Percentiles rank a stretch among this genome's conserved stretches.
Conservation (phyloP, 257 asterid genomes). For the Mitragyna speciosa region DNA sequence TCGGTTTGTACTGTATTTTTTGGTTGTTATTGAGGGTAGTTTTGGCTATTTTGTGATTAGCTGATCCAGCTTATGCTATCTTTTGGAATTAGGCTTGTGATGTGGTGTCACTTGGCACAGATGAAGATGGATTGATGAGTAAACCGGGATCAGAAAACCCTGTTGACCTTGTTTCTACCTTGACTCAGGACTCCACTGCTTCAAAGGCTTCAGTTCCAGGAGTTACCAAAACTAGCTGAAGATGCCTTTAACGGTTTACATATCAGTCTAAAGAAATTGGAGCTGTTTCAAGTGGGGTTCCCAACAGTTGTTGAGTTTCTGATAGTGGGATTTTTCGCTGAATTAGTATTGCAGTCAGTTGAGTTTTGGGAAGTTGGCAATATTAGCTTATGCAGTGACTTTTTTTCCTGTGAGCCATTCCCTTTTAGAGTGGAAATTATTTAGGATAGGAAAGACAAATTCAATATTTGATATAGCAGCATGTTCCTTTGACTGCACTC, state of each 20-base stretch:
- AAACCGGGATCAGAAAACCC: constrained; percentile 9
- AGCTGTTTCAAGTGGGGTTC: constrained; percentile 7
- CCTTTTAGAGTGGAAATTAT: not conserved
- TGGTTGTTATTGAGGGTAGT: not conserved
- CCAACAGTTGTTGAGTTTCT: not conserved
- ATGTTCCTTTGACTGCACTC: not conserved
- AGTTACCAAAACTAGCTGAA: constrained; percentile 13
- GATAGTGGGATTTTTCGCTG: not conserved
- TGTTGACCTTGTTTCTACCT: constrained; percentile 5
- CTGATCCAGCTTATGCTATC: not conserved
- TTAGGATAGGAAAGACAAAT: not conserved
- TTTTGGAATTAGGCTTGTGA: constrained; percentile 25
- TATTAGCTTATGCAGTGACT: not conserved
- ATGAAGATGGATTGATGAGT: constrained; percentile 14
- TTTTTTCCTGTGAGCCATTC: not conserved
- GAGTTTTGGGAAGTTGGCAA: constrained; percentile 6
- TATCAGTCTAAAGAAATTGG: constrained; percentile 10
- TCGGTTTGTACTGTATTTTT: not conserved
- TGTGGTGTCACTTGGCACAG: constrained; percentile 11
- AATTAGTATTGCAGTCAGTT: not conserved
- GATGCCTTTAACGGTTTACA: constrained; percentile 10
- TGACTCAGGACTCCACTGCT: not conserved
- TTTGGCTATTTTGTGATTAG: not conserved
- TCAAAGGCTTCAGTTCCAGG: constrained; percentile 14
- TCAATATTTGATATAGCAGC: not conserved